Evolutionary conservation across 2,329 filamentous ascomycete genomes (phyloP), one percentile per base, ranked within the genome.

Genomic region (Zelopaecilomyces penicillatus): DNA sequence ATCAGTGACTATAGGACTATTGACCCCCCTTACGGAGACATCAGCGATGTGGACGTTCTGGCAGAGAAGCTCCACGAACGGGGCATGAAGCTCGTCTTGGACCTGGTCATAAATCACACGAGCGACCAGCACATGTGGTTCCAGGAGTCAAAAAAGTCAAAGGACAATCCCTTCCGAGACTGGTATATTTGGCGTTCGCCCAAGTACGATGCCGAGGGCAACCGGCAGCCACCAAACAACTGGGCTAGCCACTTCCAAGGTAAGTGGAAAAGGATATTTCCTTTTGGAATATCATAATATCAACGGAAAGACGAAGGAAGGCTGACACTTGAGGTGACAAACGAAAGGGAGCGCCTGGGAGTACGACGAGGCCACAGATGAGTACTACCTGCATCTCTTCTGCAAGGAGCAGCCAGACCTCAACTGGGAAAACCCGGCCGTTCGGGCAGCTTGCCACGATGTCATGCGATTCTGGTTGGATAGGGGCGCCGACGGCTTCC

Each of bases 21-120:
- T 42, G 73, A 87, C 50, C 69, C 76, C 2, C 73, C 72, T 11
- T 88, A 86, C 50, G 85, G 85, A 11, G 79, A 79, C 12, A 65
- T 89, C 34, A 66, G 68, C 41, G 82, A 89, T 57, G 76, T 87
- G 26, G 81, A 87, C 41, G 59, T 65, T 1, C 63, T 88, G 43
- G 80, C 82, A 43, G 61, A 76, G 39, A 73, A 73, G 27, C 73
- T 79, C 28, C 81, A 87, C 48, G 60, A 71, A 30, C 67, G 80
- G 3, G 76, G 73, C 3, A 84, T 88, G 75, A 83, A 80, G 57
- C 66, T 88, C 8, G 73, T 88, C 26, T 74, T 87, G 52, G 84
- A 88, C 54, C 65, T 88, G 7, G 85, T 88, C 2, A 76, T 87
- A 43, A 88, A 87, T 50, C 84, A 89, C 58, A 87, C 83, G 1